Evolutionary conservation across 345 rosid genomes (phyloP), one percentile per base, ranked within the genome.

Genomic region (Ceriops zippeliana): DNA sequence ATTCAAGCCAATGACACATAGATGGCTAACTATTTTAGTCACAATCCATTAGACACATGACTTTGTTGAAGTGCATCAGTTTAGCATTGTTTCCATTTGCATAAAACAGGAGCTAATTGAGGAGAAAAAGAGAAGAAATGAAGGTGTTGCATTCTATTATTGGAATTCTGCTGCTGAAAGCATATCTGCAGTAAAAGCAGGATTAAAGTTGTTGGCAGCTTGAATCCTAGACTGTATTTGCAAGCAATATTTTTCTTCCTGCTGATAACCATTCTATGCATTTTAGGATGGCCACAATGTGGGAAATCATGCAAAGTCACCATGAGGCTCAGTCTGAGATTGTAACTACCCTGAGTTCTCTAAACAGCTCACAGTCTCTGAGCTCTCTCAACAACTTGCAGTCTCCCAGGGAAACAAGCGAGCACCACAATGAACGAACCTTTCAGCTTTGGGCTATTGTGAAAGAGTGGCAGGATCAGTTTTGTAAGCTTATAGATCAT

Each of bases 271-370:
- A 46, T 22, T 63, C 27, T n/a, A 5, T 56, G 61, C 22, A 64
- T 76, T 83, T 75, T 80, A 95, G 99, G 81, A 90, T 95, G 99
- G 87, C 86, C 0, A 78, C 52, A 32, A 95, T 91, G 99, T 95
- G 99, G 99, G 89, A 73, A 5, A 67, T 80, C 73, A 91, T 95
- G 97, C 84, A 56, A 73, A 32, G 0, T 66, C 89, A 88, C 60
- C 96, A 91, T 38, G 84, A 87, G 56, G 75, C 57, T 69, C 99
- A 95, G 79, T 79, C 51, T 0, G 81, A 52, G 71, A 79, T 78
- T 64, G 90, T 76, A 52, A 52, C 24, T 46, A 65, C 75, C 24
- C 68, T 91, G 71, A 76, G 32, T 73, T 57, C 83, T 32, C 34
- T 90, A 67, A 87, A 90, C 35, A 47, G 63, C 35, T 80, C 86